phyloP scores from a whole-genome alignment of 495 filamentous ascomycete species.

The Friedmanniomyces simplex region DNA sequence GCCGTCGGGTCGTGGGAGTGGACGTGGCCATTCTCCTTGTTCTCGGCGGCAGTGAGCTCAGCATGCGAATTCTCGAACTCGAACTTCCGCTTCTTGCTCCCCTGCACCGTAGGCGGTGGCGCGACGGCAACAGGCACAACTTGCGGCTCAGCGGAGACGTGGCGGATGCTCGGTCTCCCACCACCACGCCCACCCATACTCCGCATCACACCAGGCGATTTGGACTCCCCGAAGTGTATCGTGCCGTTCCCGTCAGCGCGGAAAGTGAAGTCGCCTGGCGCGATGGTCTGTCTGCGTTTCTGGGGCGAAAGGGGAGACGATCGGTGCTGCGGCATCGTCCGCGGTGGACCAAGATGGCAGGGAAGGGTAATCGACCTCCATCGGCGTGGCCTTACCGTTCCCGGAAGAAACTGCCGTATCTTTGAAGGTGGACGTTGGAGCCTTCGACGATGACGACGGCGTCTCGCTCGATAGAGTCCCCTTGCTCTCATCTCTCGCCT shows the following conservation, averaged over 20 bases:
- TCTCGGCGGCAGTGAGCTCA: not conserved
- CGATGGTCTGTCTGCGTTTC: conserved; percentile 12
- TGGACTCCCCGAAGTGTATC: conserved; percentile 23
- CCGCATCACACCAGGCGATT: conserved; percentile 24
- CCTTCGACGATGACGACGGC: not conserved
- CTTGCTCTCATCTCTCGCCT: conserved; percentile 32
- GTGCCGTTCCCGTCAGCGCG: conserved; percentile 21
- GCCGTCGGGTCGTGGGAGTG: not conserved
- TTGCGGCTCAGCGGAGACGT: conserved; percentile 17
- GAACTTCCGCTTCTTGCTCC: conserved; percentile 33
- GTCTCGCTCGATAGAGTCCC: not conserved
- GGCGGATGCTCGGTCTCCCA: conserved; percentile 15
- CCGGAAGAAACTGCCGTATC: too few relatives aligned
- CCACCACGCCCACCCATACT: not conserved
- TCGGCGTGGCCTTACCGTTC: conserved; percentile 10
- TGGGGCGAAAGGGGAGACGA: conserved; percentile 12
- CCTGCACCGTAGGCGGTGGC: not conserved
- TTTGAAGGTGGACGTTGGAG: not conserved
- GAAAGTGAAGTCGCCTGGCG: conserved; percentile 32
- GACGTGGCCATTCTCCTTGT: conserved; percentile 20
- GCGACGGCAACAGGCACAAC: not conserved
- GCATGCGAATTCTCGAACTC: conserved; percentile 18
- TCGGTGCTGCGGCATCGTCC: not conserved
- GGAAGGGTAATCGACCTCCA: conserved; percentile 22
- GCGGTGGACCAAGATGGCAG: conserved; percentile 9